Base-by-base conservation (phyloP, 768 basidiomycete species). In the Amanita rimosa region DNA sequence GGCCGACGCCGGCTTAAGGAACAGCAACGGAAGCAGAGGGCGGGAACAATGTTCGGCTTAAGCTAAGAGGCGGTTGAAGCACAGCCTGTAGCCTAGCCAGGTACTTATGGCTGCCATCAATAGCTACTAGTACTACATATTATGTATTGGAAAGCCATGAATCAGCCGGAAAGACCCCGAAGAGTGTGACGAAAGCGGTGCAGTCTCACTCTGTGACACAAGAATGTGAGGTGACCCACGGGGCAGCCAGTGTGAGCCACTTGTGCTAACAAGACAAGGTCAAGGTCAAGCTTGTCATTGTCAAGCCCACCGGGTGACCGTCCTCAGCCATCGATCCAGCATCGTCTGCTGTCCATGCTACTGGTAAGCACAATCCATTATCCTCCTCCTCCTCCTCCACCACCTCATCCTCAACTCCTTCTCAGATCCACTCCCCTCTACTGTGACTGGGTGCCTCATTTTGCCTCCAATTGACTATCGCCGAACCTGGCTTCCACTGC, bases 101-200 rank as follows among this genome's bases (percentile, higher is more conserved):
- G n/a, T n/a, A n/a, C n/a, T n/a, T n/a, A n/a, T n/a, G n/a, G n/a
- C n/a, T n/a, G n/a, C n/a, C n/a, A n/a, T n/a, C n/a, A n/a, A n/a
- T n/a, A n/a, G n/a, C n/a, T n/a, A n/a, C n/a, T n/a, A n/a, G n/a
- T n/a, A n/a, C n/a, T n/a, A n/a, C n/a, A n/a, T n/a, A n/a, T n/a
- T n/a, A n/a, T n/a, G n/a, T 9, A 27, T 27, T 1, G 7, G 9
- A 22, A 27, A 27, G 26, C 3, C 26, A 29, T 42, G 16, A 22
- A 11, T 34, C 34, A 33, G 44, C 21, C 6, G 13, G n/a, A n/a
- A n/a, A n/a, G n/a, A n/a, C n/a, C n/a, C 2, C 1, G 22, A 31
- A 33, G 44, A 45, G 33, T 29, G 41, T 43, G 41, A 43, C 31
- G 4, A 33, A 44, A 34, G 44, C 44, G 35, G 44, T 33, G 34